Evolutionary conservation across 2,329 filamentous ascomycete genomes (phyloP), one percentile per base, ranked within the genome.

Genomic region (Fusarium coicis): DNA sequence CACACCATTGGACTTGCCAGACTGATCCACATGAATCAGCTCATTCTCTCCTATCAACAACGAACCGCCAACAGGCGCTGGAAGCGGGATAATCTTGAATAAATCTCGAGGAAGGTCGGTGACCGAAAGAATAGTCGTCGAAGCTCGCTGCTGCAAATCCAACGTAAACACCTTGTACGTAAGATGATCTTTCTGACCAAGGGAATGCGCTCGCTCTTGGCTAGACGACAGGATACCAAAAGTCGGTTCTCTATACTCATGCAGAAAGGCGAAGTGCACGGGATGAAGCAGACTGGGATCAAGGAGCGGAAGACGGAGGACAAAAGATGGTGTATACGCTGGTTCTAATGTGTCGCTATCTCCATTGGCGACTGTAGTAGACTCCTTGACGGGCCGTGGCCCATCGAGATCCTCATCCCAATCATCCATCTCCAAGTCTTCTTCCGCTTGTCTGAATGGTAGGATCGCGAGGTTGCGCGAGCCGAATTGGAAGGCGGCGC

Each of bases 241-340:
- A 0, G 96, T 99, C 18, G 96, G 96, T 83, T 98, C 96, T 81
- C 96, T 92, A 83, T 99, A 99, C 84, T 98, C 96, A 87, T 98
- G 90, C 74, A 99, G 86, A 82, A 99, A 99, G 62, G 93, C 92
- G 79, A 99, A 90, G 80, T 97, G 94, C 78, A 98, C 91, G 54
- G 96, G 95, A 82, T 97, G 93, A 68, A 96, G 90, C 76, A 99
- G 88, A 72, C 89, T 91, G 71, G 95, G 93, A 82, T 98, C 96
- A 83, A 99, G 88, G 78, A 95, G 91, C 59, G 95, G 94, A 74
- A 98, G 87, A 72, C 95, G 93, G 73, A 99, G 88, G 73, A 98
- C 96, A 85, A 98, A 99, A 64, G 96, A 98, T 39, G 95, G 89
- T 77, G 91, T 89, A 87, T 97, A 97, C 54, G 94, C 93, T 72